Base-by-base conservation (phyloP, 169 alveolate species). In the Plasmodium gonderi region DNA sequence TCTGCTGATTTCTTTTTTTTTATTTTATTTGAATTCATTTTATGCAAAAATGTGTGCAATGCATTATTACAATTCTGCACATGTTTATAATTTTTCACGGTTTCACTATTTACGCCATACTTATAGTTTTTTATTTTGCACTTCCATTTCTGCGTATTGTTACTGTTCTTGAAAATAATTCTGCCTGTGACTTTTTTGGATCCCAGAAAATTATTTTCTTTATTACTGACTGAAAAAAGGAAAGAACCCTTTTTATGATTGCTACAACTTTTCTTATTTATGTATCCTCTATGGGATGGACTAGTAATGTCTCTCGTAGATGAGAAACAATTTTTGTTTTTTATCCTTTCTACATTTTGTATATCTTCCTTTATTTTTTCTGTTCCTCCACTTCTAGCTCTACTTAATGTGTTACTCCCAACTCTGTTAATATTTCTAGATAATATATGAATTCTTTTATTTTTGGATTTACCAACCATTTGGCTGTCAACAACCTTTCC, bases 141-240 rank as follows among this genome's bases (percentile, higher is more conserved):
- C 45, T 23, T n/a, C 40, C 31, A 9, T 33, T 49, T 75, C 5
- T 9, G 9, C n/a, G 23, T 44, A 17, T 42, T 33, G 26, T 49
- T 54, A 3, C 31, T 14, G 33, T 60, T 85, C 29, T 85, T 85
- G 20, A 54, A 74, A 85, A 74, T 85, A 75, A n/a, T 36, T 75
- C 65, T 85, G 29, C 72, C 65, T 75, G 54, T 9, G 26, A 82
- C 54, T 36, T 82, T 45, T 74, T 45, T 82, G 5, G 14, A 65
- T 38, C n/a, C 8, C n/a, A 44, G 6, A 20, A 29, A 36, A 26
- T 78, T 78, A 23, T 12, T 23, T 78, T 49, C 85, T 77, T 26
- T 44, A 31, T 36, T 33, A 78, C 38, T 78, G 38, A 29, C 49
- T 23, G 40, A 26, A 40, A 17, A 80, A 40, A 40, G 83, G 68